Evolutionary conservation across 148 eudicot genomes (phyloP).

Genomic region (Oxyria digyna): DNA sequence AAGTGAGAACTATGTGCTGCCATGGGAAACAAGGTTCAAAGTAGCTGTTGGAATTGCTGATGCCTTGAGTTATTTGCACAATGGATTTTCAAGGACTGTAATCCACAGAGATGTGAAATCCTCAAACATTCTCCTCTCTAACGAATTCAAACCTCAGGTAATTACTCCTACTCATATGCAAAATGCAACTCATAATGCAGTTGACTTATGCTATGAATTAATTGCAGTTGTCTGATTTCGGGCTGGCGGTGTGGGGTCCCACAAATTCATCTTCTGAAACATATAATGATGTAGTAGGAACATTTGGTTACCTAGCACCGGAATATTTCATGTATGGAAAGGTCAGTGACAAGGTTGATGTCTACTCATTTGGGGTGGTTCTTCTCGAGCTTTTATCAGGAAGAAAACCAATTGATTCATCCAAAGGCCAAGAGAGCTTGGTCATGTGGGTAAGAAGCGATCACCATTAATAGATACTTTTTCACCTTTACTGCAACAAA

Average conservation of each 20-base stretch:
- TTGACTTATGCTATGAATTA: background rate
- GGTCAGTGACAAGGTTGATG: constrained; percentile 87
- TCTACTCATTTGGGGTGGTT: constrained; percentile 90
- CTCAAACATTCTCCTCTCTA: constrained; percentile 81
- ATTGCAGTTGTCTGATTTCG: constrained; percentile 74
- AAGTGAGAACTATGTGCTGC: constrained; percentile 23
- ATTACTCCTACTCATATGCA: background rate
- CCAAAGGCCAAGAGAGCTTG: constrained; percentile 71
- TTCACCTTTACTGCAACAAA: no score
- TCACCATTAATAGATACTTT: no score
- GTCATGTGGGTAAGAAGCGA: constrained; percentile 96
- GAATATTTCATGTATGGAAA: constrained; percentile 97
- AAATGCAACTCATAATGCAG: background rate
- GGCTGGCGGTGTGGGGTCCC: constrained; percentile 87
- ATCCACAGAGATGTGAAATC: constrained; percentile 95
- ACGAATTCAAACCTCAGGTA: constrained; percentile 74
- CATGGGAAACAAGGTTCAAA: constrained; percentile 69
- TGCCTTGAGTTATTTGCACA: constrained; percentile 61
- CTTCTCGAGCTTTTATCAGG: constrained; percentile 82
- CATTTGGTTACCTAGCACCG: constrained; percentile 94
- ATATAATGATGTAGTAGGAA: constrained; percentile 72
- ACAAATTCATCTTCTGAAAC: constrained; percentile 31
- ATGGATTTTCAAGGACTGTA: constrained; percentile 46
- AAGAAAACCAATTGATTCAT: constrained; percentile 56
- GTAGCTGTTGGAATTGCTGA: constrained; percentile 74